These are phyloP conservation scores for Metschnikowia picachoensis DNA, from an alignment of 805 yeast genomes.

Conservation along the genomic window DNA sequence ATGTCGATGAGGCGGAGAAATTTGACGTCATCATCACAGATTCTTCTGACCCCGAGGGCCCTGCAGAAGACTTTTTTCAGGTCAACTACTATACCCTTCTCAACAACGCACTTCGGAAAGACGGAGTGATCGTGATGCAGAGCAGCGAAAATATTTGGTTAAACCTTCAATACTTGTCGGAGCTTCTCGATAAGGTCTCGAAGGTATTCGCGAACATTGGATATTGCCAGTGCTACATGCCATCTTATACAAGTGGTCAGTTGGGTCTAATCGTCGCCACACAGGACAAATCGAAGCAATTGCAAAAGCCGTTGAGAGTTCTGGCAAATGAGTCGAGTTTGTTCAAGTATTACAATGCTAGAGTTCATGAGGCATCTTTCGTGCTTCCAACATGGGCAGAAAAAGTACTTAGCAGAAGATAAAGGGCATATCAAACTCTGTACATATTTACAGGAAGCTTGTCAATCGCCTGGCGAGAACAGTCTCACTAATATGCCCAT, in stretches of 20 bases:
- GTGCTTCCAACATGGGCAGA: slow-evolving; percentile 80
- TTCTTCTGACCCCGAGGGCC: slow-evolving; percentile 94
- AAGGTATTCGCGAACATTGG: slow-evolving; percentile 58
- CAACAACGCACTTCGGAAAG: slow-evolving; percentile 53
- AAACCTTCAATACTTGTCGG: slow-evolving; percentile 49
- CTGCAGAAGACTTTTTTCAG: slow-evolving; percentile 87
- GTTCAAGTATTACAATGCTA: slow-evolving; percentile 62
- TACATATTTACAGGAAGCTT: too few species aligned
- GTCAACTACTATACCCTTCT: slow-evolving; percentile 69
- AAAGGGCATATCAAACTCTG: too few species aligned
- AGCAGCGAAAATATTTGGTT: slow-evolving; percentile 75
- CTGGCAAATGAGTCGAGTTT: slow-evolving; percentile 45
- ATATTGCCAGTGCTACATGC: slow-evolving; percentile 78
- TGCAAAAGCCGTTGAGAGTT: slow-evolving; percentile 50
- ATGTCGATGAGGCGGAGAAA: slow-evolving; percentile 35
- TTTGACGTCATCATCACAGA: slow-evolving; percentile 88
- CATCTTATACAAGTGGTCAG: slow-evolving; percentile 86
- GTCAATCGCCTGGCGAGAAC: too few species aligned
- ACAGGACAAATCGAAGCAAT: slow-evolving; percentile 44
- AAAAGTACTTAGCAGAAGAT: slow-evolving; percentile 21
- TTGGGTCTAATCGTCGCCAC: slow-evolving; percentile 74
- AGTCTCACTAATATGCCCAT: too few species aligned
- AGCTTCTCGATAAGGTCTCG: slow-evolving; percentile 45
- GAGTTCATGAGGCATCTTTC: slow-evolving; percentile 69
- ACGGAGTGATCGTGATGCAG: slow-evolving; percentile 77